These are phyloP conservation scores for Onygenales sp. DNA, from an alignment of 2,329 filamentous ascomycete species.

Conservation along the genomic window DNA sequence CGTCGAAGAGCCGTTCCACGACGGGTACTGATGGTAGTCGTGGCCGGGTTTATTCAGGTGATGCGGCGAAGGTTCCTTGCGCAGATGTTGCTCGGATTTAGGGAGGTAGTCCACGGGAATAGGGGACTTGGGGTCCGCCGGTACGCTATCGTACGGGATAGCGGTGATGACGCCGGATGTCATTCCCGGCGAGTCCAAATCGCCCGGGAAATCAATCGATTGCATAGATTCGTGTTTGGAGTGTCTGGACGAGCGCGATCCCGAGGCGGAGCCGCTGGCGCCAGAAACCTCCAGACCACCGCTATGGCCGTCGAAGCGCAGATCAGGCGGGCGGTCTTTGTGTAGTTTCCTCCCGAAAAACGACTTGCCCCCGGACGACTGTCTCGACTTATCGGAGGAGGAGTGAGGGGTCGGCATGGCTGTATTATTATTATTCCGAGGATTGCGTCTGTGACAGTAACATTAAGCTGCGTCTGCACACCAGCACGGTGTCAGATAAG, in stretches of 20 bases:
- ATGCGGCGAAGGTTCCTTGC: conserved; percentile 68
- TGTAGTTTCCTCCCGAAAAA: conserved; percentile 74
- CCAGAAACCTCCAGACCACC: conserved; percentile 50
- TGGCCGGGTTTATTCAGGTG: conserved; percentile 67
- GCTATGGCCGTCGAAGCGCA: conserved; percentile 43
- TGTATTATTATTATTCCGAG: conserved; percentile 22
- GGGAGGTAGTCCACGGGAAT: conserved; percentile 65
- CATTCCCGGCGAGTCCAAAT: conserved; percentile 50
- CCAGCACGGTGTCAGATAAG: not conserved
- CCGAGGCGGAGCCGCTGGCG: conserved; percentile 51
- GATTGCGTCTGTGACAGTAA: conserved; percentile 17
- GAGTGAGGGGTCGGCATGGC: conserved; percentile 48
- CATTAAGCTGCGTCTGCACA: conserved; percentile 15
- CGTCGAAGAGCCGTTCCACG: conserved; percentile 50
- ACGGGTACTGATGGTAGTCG: conserved; percentile 87
- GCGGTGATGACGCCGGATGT: conserved; percentile 77
- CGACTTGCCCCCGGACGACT: conserved; percentile 70
- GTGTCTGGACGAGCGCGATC: conserved; percentile 65
- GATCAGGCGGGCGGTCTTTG: conserved; percentile 62
- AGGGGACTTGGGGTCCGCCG: conserved; percentile 57
- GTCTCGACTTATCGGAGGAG: conserved; percentile 66
- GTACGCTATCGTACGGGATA: conserved; percentile 71
- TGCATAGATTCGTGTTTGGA: conserved; percentile 60
- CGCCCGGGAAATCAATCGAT: conserved; percentile 60
- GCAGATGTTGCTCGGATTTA: conserved; percentile 49